These are phyloP conservation scores for Eragrostis nindensis DNA, from an alignment of 176 grass and related monocot species.

Conservation along the genomic window DNA sequence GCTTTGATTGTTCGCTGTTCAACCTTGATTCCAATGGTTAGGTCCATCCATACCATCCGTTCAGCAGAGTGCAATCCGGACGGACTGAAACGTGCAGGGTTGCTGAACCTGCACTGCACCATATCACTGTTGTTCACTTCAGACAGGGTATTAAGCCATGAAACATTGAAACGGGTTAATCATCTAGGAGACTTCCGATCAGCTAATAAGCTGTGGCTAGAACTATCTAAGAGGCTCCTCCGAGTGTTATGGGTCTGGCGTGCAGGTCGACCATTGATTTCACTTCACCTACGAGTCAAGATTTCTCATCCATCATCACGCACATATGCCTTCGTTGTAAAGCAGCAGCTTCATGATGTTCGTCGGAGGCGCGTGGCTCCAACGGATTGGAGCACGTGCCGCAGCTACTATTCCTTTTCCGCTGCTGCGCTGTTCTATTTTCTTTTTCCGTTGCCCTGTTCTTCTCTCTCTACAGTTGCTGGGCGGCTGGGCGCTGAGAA, in stretches of 20 bases:
- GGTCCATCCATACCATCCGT: background rate
- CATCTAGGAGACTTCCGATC: too few relatives aligned
- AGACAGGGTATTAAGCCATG: background rate
- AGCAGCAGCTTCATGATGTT: slow-evolving; percentile 45
- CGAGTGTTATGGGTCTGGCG: background rate
- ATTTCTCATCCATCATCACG: background rate
- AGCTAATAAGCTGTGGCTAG: too few relatives aligned
- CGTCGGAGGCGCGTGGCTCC: slow-evolving; percentile 9
- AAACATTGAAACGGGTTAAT: background rate
- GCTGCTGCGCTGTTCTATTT: background rate
- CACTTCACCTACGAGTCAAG: background rate
- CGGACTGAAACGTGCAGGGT: background rate
- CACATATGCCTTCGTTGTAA: slow-evolving; percentile 32
- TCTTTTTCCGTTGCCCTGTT: background rate
- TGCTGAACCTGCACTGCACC: background rate
- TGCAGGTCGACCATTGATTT: background rate
- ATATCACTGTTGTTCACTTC: background rate
- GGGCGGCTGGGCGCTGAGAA: background rate
- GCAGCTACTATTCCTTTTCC: background rate
- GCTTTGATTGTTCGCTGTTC: too few relatives aligned
- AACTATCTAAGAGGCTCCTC: background rate
- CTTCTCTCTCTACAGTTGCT: background rate
- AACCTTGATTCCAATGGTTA: background rate
- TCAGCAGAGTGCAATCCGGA: background rate
- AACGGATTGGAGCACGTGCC: background rate